Conservation (phyloP, 495 filamentous ascomycete genomes). For the Penicillium maclennaniae region DNA sequence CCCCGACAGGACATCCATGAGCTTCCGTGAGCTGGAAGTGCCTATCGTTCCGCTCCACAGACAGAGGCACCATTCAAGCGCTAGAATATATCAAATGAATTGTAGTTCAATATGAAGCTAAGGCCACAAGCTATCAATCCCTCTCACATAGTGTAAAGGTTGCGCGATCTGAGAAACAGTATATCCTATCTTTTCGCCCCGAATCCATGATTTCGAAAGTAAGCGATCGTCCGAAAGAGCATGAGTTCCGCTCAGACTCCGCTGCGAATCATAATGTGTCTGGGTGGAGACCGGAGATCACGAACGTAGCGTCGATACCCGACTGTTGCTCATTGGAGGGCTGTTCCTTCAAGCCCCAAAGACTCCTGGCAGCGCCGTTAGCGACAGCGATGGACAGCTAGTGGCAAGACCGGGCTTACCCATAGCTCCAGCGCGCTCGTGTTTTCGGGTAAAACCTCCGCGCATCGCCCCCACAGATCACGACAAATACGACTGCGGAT, state of each 20-base stretch:
- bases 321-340: conserved; percentile 23
- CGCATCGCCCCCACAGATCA: conserved; percentile 48
- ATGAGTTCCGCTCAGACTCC: not conserved
- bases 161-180: not conserved
- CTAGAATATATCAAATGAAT: not conserved
- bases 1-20: too few relatives aligned
- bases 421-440: conserved; percentile 46
- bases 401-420: conserved; percentile 33
- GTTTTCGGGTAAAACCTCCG: conserved; percentile 45
- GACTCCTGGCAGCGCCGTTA: conserved; percentile 33
- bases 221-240: not conserved
- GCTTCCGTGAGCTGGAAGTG: too few relatives aligned
- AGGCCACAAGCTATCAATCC: not conserved
- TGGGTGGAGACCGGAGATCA: conserved; percentile 17
- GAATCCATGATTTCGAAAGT: not conserved
- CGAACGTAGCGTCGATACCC: conserved; percentile 16
- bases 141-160: not conserved
- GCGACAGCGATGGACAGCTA: not conserved
- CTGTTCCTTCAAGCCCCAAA: conserved; percentile 39
- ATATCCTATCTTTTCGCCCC: not conserved
- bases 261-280: conserved; percentile 15
- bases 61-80: too few relatives aligned
- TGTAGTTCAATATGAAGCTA: not conserved
- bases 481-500: conserved; percentile 49
- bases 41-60: too few relatives aligned